Evolutionary conservation across 306 rosid species (phyloP).

Genomic region (Comarum palustre): DNA sequence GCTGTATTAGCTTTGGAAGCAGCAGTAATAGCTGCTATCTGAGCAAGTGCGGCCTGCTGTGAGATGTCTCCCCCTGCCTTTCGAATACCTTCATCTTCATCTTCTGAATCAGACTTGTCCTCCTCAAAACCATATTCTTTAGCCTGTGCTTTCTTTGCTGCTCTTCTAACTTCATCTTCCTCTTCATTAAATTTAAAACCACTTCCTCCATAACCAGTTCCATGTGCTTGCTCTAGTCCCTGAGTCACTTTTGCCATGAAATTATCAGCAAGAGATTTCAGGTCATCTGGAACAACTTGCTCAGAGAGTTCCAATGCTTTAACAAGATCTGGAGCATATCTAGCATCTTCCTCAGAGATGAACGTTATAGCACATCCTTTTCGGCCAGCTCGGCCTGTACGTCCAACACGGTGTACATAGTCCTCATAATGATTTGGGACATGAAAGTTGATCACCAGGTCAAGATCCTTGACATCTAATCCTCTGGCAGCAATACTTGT

Average conservation of each 20-base stretch:
- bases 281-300: constrained; percentile 85
- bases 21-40: constrained; percentile 59
- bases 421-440: constrained; percentile 97
- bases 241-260: constrained; percentile 82
- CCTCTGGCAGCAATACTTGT: constrained; percentile 96
- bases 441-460: constrained; percentile 83
- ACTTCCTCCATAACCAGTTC: constrained; percentile 96
- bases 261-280: constrained; percentile 72
- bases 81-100: constrained; percentile 82
- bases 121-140: constrained; percentile 94
- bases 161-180: constrained; percentile 92
- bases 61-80: constrained; percentile 81
- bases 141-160: constrained; percentile 97
- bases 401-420: constrained; percentile 94
- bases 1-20: constrained; percentile 60
- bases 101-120: constrained; percentile 92
- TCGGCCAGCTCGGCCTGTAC: constrained; percentile 94
- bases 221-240: constrained; percentile 89
- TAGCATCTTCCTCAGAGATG: constrained; percentile 78
- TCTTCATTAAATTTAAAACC: constrained; percentile 94
- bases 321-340: constrained; percentile 87
- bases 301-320: constrained; percentile 90
- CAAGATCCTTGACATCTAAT: constrained; percentile 93
- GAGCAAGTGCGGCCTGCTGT: constrained; percentile 85
- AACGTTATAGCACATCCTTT: constrained; percentile 92